A percentile compares a stretch with the other conserved stretches of the same genome.
These are phyloP conservation scores for Russula vinacea DNA, from an alignment of 768 basidiomycete species.

Conservation along the genomic window DNA sequence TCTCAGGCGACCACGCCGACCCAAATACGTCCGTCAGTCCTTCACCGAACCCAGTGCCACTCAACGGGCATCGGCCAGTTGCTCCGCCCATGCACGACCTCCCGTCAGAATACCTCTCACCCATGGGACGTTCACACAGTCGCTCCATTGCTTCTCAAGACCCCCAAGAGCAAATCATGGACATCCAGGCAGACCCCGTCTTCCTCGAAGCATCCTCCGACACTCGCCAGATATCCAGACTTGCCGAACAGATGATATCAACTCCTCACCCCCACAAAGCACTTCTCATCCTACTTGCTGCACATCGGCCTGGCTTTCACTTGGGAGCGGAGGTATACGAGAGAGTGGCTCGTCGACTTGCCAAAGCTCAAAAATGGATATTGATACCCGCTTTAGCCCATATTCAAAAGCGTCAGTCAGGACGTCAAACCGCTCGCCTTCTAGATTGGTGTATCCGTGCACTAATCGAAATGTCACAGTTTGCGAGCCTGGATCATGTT, in stretches of 20 bases:
- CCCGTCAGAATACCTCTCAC: slow-evolving; percentile 1
- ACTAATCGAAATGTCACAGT: slow-evolving; percentile 49
- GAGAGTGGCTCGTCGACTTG: slow-evolving; percentile 48
- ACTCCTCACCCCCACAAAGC: slow-evolving; percentile 40
- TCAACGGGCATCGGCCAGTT: not conserved
- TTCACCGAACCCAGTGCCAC: not conserved
- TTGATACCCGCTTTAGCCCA: slow-evolving; percentile 47
- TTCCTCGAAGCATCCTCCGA: slow-evolving; percentile 18
- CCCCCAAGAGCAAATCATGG: not conserved
- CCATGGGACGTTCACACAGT: slow-evolving; percentile 8
- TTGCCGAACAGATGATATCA: slow-evolving; percentile 16
- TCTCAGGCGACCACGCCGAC: slow-evolving; percentile 12
- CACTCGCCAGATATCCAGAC: slow-evolving; percentile 26
- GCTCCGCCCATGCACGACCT: not conserved
- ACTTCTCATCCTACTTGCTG: slow-evolving; percentile 46
- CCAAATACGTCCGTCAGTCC: not conserved
- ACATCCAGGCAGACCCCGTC: not conserved
- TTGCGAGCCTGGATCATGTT: slow-evolving; percentile 43
- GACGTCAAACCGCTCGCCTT: slow-evolving; percentile 50
- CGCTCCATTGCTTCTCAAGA: not conserved
- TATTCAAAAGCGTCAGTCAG: slow-evolving; percentile 49
- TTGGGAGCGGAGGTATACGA: slow-evolving; percentile 60
- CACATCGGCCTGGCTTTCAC: slow-evolving; percentile 48
- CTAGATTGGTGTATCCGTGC: slow-evolving; percentile 72
- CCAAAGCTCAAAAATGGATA: slow-evolving; percentile 48